A percentile compares a stretch with the other conserved stretches of the same genome.
Conservation (phyloP, 1,284 basidiomycete species). For the Ceratobasidium sp. region DNA sequence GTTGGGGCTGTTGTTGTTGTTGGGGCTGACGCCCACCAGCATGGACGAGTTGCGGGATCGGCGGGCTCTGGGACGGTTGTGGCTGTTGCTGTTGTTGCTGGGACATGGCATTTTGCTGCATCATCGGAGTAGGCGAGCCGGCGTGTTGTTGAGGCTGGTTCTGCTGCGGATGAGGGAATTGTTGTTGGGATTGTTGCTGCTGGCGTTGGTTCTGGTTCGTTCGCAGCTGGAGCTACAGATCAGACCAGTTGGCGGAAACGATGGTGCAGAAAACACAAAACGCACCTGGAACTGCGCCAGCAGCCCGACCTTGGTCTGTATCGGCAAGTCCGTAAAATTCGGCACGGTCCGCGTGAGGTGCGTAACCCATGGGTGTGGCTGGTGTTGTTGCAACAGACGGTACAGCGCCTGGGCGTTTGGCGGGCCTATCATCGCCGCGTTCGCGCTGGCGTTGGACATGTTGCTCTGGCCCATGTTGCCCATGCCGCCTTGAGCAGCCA, state of each 20-base stretch:
- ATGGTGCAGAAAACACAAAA: constrained; percentile 10
- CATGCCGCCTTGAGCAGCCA: too few species aligned
- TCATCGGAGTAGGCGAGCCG: constrained; percentile 13
- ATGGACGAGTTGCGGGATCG: constrained; percentile 41
- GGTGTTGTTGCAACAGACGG: constrained; percentile 20
- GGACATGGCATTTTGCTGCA: constrained; percentile 2
- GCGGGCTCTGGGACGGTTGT: constrained; percentile 24
- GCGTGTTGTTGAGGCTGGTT: constrained; percentile 21
- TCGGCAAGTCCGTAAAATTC: constrained; percentile 9
- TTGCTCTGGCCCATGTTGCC: background rate
- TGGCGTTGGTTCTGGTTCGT: constrained; percentile 28
- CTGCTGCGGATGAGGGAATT: constrained; percentile 10
- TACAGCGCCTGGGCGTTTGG: constrained; percentile 24
- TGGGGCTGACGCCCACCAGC: constrained; percentile 2
- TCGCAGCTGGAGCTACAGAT: background rate
- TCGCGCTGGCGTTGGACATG: background rate
- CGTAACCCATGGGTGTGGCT: constrained; percentile 26
- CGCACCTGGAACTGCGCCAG: constrained; percentile 59
- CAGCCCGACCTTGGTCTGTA: constrained; percentile 38
- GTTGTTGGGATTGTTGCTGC: constrained; percentile 18
- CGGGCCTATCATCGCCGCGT: constrained; percentile 1
- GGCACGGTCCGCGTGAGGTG: constrained; percentile 14
- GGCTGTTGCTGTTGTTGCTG: constrained; percentile 34
- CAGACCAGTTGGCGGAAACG: background rate
- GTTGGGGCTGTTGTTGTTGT: constrained; percentile 25